Conservation (phyloP, 805 yeast species). For the Brettanomyces custersianus region DNA sequence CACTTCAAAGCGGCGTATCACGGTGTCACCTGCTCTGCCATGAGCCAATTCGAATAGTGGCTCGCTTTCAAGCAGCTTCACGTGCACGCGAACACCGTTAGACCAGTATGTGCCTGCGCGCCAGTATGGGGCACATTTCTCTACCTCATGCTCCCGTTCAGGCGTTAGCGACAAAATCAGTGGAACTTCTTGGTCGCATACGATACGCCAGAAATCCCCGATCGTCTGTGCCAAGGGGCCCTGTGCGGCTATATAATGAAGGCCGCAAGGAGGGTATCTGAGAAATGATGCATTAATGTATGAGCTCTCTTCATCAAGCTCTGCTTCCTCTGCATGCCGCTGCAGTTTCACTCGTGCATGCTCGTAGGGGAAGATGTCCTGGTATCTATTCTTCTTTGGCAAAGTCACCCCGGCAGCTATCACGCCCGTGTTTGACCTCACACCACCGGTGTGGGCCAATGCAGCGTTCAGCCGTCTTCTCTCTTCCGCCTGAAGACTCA, state of each 20-base stretch:
- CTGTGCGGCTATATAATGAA: constrained; percentile 74
- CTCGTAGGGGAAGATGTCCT: constrained; percentile 81
- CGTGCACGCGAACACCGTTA: constrained; percentile 15
- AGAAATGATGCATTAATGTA: constrained; percentile 87
- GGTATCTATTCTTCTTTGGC: constrained; percentile 77
- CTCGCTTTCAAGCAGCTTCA: constrained; percentile 18
- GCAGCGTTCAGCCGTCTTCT: constrained; percentile 51
- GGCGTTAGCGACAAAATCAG: constrained; percentile 70
- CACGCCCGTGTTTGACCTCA: constrained; percentile 16
- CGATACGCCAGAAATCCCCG: constrained; percentile 79
- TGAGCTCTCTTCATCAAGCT: constrained; percentile 29
- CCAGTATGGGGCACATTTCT: constrained; percentile 85
- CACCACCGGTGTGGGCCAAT: constrained; percentile 20
- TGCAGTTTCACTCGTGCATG: constrained; percentile 68
- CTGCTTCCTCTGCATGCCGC: constrained; percentile 13
- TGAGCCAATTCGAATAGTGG: constrained; percentile 19
- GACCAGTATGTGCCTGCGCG: constrained; percentile 41
- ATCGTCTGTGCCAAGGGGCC: constrained; percentile 76
- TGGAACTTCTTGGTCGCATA: constrained; percentile 52
- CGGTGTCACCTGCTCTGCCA: constrained; percentile 13
- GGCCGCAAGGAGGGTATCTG: constrained; percentile 27
- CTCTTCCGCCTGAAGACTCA: constrained; percentile 60
- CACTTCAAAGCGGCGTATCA: constrained; percentile 38
- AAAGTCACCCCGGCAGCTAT: constrained; percentile 73
- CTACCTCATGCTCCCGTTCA: constrained; percentile 65